A percentile compares a stretch with the other conserved stretches of the same genome.
Evolutionary conservation across 2,329 filamentous ascomycete species (phyloP).

Genomic region (Penicillium sp.): DNA sequence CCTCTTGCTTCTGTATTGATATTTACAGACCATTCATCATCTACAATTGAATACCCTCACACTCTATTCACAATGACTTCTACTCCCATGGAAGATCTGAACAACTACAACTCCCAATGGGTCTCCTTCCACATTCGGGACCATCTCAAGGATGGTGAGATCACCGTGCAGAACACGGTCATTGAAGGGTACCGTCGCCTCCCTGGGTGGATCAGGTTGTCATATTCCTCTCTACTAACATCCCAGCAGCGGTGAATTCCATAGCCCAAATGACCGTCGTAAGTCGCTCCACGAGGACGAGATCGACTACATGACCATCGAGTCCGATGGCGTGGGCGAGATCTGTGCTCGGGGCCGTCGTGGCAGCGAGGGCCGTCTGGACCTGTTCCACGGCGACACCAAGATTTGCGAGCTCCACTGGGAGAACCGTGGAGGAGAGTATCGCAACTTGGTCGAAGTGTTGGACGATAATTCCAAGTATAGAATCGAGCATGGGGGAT

Average conservation of each 20-base stretch:
- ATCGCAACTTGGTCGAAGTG: slow-evolving; percentile 33
- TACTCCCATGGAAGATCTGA: slow-evolving; percentile 11
- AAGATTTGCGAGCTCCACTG: slow-evolving; percentile 42
- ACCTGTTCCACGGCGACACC: slow-evolving; percentile 36
- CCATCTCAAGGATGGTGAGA: slow-evolving; percentile 31
- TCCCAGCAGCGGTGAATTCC: slow-evolving; percentile 33
- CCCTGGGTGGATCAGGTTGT: background rate
- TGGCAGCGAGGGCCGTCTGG: slow-evolving; percentile 39
- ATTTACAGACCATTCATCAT: background rate
- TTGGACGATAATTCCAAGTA: slow-evolving; percentile 33
- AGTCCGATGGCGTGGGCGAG: slow-evolving; percentile 35
- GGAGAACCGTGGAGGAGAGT: slow-evolving; percentile 35
- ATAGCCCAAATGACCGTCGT: slow-evolving; percentile 28
- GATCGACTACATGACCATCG: slow-evolving; percentile 36
- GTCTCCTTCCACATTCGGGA: slow-evolving; percentile 37
- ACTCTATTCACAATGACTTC: background rate
- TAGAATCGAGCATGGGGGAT: slow-evolving; percentile 35
- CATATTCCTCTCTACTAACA: slow-evolving; percentile 7
- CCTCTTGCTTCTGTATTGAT: background rate
- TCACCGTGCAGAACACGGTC: slow-evolving; percentile 34
- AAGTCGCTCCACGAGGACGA: slow-evolving; percentile 35
- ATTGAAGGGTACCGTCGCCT: slow-evolving; percentile 32
- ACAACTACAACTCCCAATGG: slow-evolving; percentile 36
- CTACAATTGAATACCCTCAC: background rate
- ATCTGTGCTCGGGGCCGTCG: slow-evolving; percentile 36